A percentile compares a stretch with the other conserved stretches of the same genome.
These are phyloP conservation scores for Penicillium sp. DNA, from an alignment of 2,329 filamentous ascomycete species.

Conservation along the genomic window DNA sequence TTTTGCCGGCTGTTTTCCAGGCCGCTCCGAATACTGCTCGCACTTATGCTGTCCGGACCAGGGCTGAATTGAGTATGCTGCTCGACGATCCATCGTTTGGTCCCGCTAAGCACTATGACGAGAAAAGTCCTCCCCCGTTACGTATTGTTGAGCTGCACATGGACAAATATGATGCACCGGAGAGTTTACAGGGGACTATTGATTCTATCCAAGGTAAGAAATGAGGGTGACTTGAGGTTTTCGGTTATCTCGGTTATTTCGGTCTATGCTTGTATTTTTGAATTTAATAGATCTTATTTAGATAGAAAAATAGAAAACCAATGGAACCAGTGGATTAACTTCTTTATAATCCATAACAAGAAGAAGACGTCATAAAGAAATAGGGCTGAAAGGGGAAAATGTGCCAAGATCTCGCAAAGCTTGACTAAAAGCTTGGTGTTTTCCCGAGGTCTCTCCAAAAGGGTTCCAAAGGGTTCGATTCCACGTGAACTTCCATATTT, in stretches of 20 bases:
- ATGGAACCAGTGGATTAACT: no score
- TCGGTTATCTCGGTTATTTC: not conserved
- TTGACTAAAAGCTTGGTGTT: constrained; percentile 10
- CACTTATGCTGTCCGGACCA: constrained; percentile 66
- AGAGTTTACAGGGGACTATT: not conserved
- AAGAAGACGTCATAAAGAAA: not conserved
- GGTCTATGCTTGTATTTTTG: not conserved
- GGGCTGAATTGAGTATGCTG: constrained; percentile 63
- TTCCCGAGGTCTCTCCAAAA: not conserved
- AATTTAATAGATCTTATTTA: not conserved
- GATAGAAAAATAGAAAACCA: not conserved
- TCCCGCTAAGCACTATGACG: constrained; percentile 39
- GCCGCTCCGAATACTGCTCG: constrained; percentile 55
- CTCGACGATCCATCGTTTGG: constrained; percentile 63
- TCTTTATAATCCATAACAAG: no score
- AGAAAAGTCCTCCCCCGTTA: constrained; percentile 36
- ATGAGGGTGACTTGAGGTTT: not conserved
- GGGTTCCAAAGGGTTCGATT: no score
- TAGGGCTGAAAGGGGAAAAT: constrained; percentile 4
- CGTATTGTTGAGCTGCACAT: constrained; percentile 79
- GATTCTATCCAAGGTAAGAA: not conserved
- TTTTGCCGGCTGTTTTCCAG: constrained; percentile 66
- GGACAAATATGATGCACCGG: constrained; percentile 71
- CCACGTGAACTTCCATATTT: not conserved
- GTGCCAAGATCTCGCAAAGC: constrained; percentile 10